Evolutionary conservation across 176 grass and related monocot genomes (phyloP), one percentile per base, ranked within the genome.

Genomic region (Saccharum officinarum): DNA sequence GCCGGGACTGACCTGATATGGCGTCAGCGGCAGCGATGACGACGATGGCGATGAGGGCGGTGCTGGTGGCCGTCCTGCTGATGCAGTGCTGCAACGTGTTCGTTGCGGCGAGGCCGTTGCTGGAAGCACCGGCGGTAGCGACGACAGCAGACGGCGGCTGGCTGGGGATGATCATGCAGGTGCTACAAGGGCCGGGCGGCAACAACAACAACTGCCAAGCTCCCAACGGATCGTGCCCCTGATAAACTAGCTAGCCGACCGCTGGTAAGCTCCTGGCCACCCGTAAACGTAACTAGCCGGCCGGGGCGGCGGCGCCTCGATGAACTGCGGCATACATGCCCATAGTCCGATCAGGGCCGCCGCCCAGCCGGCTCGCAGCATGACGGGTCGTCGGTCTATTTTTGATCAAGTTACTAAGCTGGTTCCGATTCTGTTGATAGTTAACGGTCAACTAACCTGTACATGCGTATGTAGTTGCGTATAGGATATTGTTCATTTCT

Each of bases 91-190:
- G 50, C 68, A 62, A 42, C 34, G 23, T 4, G 36, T 42, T 82
- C 68, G 23, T 61, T 16, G 80, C 80, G 23, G 80, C 80, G 50
- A 72, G 80, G 52, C 68, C 37, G 37, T 1, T 82, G 34, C 3
- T 22, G 47, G 67, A 30, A 7, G 7, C 79, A 8, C 46, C 46
- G 46, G 46, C 46, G 46, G 46, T 16, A 16, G 46, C 23, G 79
- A 10, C 22, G 31, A 38, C 46, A 12, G 4, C 22, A 11, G 67
- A n/a, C 52, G 52, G 52, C 52, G 18, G 52, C 52, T 57, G 52
- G 52, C 52, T 57, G 52, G 7, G 17, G 52, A 18, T 57, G 6
- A 52, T 55, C 17, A 55, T 55, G 52, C 52, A 55, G 52, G 18
- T 55, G 52, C 52, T 55, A 55, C 5, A 3, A 0, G 52, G 52